Evolutionary conservation across 176 grass and related monocot species (phyloP), one percentile per base, ranked within the genome.

Genomic region (Cenchrus americanus): DNA sequence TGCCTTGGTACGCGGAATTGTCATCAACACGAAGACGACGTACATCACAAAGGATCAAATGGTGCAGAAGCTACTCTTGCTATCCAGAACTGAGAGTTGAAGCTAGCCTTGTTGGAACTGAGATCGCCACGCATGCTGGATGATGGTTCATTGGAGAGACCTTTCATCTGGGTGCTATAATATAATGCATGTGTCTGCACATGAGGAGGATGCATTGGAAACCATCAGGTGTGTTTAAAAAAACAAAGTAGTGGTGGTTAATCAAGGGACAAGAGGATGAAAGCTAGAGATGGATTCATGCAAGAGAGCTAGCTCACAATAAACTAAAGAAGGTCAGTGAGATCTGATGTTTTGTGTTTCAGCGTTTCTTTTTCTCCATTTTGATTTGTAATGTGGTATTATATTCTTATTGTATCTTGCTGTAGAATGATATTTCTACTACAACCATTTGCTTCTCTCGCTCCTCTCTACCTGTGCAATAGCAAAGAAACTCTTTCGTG

Each of bases 331-430:
- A 90, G 89, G 89, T 90, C 74, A 88, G 86, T 88, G 79, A 78
- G 65, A 83, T 78, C 85, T 75, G 75, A 71, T 83, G 90, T 82
- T 85, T 78, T 89, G 83, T 94, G 78, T 84, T 89, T 90, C 30
- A 64, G 77, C 23, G 34, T 78, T 90, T 88, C 24, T 18, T 55
- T 70, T 41, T 75, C 47, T 60, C 63, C 34, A 19, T 79, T 69
- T 84, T 34, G 51, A 59, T 97, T 76, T 97, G 85, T 90, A 92
- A 84, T 77, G 52, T 66, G 78, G n/a, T 74, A 82, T 86, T 71
- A 55, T 84, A 75, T 85, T 85, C 77, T 75, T 71, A 74, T 74
- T 88, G 74, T 66, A 80, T 73, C 71, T 76, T 87, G 47, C 40
- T 85, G 82, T 82, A 84, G 90, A 83, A 71, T 69, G 82, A 61